Conservation (phyloP, 192 early-diverging fungal species). For the Backusella australiensis region DNA sequence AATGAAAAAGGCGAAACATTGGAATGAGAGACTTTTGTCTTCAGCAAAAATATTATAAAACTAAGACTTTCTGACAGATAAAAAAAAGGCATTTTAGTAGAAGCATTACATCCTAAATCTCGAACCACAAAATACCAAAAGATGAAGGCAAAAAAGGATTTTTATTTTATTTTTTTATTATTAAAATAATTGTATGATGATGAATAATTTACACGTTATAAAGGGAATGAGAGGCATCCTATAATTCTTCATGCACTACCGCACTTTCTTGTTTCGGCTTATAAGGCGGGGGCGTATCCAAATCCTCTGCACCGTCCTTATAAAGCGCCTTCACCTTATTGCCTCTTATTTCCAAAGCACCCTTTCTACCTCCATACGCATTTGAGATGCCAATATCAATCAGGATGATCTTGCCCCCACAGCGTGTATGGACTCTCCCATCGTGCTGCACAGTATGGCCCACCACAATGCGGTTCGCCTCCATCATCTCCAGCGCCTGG, state of each 20-base stretch:
- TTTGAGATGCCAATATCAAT: conserved; percentile 74
- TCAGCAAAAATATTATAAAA: too few species aligned
- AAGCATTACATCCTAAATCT: too few species aligned
- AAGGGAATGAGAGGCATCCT: neutral
- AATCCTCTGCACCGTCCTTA: neutral
- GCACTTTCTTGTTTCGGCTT: neutral
- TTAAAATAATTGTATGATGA: neutral
- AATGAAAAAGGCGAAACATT: neutral
- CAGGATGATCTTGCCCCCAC: conserved; percentile 56
- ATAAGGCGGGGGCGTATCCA: conserved; percentile 1
- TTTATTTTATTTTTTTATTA: too few species aligned
- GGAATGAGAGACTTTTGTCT: too few species aligned
- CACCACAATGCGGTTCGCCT: conserved; percentile 67
- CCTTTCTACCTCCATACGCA: conserved; percentile 66
- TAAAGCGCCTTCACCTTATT: conserved; percentile 55
- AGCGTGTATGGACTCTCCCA: conserved; percentile 58
- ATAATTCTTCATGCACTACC: conserved; percentile 6
- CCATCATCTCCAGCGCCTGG: conserved; percentile 42
- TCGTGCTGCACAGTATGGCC: conserved; percentile 65
- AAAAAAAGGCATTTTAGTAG: too few species aligned
- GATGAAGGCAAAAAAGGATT: neutral
- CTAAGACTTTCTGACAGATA: too few species aligned
- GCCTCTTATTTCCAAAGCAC: conserved; percentile 70
- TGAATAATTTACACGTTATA: neutral
- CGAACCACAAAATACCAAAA: too few species aligned